phyloP scores from a whole-genome alignment of 257 asterid genomes.

The Schizonepeta tenuifolia region DNA sequence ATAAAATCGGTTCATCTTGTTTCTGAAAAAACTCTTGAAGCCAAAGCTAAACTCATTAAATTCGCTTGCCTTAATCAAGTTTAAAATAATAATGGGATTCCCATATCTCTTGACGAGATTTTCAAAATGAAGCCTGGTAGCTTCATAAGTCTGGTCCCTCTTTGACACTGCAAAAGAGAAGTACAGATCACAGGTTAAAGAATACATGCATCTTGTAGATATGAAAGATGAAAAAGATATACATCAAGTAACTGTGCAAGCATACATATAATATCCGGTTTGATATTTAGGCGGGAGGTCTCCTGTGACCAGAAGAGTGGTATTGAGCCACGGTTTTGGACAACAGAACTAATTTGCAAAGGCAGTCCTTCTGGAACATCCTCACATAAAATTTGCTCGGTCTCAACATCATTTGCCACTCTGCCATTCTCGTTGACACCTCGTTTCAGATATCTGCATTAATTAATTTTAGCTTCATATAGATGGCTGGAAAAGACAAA shows the following conservation, averaged over 20 bases:
- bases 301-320: conserved; percentile 99
- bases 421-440: conserved; percentile 91
- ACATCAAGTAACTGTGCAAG: conserved; percentile 22
- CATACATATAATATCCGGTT: conserved; percentile 96
- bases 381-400: conserved; percentile 85
- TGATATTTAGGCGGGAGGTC: conserved; percentile 86
- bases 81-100: conserved; percentile 86
- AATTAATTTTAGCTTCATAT: conserved; percentile 29
- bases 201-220: background rate
- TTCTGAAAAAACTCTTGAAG: conserved; percentile 22
- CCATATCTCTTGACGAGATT: conserved; percentile 91
- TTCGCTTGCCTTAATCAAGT: conserved; percentile 84
- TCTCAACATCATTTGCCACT: conserved; percentile 98
- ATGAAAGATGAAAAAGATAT: background rate
- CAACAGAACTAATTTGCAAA: conserved; percentile 81
- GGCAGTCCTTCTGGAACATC: conserved; percentile 77
- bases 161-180: conserved; percentile 73
- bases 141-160: conserved; percentile 84
- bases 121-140: conserved; percentile 92
- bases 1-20: background rate
- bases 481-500: conserved; percentile 8
- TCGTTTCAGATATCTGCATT: conserved; percentile 84
- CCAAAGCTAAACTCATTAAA: conserved; percentile 18
- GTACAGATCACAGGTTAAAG: conserved; percentile 18
- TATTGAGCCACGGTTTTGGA: conserved; percentile 97